Evolutionary conservation across 495 filamentous ascomycete species (phyloP).

Genomic region (Aspergillus funiculosus): DNA sequence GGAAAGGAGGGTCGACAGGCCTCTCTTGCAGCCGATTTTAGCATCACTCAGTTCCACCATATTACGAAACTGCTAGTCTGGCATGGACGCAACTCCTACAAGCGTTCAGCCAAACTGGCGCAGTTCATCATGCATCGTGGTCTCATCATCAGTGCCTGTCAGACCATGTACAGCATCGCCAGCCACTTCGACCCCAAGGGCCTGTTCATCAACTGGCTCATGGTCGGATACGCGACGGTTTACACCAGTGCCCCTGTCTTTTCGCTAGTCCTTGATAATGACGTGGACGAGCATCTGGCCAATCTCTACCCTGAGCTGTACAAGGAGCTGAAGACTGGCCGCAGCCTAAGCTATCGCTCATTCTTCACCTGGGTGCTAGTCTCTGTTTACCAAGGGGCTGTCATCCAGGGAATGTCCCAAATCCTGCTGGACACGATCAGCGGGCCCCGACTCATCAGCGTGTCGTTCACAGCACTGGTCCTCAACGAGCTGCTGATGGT

Average conservation of each 20-base stretch:
- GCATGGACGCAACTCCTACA: slow-evolving; percentile 97
- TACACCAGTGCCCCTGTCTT: slow-evolving; percentile 96
- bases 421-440: slow-evolving; percentile 70
- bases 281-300: slow-evolving; percentile 87
- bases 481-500: slow-evolving; percentile 97
- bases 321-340: slow-evolving; percentile 83
- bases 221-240: slow-evolving; percentile 93
- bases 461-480: slow-evolving; percentile 87
- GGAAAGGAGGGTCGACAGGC: slow-evolving; percentile 97
- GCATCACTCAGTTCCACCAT: slow-evolving; percentile 88
- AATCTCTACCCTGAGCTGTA: slow-evolving; percentile 97
- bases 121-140: slow-evolving; percentile 99
- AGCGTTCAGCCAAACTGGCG: slow-evolving; percentile 87
- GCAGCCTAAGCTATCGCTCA: slow-evolving; percentile 79
- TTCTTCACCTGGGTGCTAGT: slow-evolving; percentile 98
- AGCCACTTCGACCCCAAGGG: slow-evolving; percentile 86
- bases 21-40: slow-evolving; percentile 91
- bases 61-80: slow-evolving; percentile 96
- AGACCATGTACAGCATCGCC: slow-evolving; percentile 96
- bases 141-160: slow-evolving; percentile 87
- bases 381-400: slow-evolving; percentile 86
- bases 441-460: slow-evolving; percentile 70
- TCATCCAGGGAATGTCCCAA: slow-evolving; percentile 91
- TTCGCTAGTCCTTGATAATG: slow-evolving; percentile 90
- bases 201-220: slow-evolving; percentile 92